Conservation (phyloP, 1,284 basidiomycete genomes). For the Mrakiaceae sp. region DNA sequence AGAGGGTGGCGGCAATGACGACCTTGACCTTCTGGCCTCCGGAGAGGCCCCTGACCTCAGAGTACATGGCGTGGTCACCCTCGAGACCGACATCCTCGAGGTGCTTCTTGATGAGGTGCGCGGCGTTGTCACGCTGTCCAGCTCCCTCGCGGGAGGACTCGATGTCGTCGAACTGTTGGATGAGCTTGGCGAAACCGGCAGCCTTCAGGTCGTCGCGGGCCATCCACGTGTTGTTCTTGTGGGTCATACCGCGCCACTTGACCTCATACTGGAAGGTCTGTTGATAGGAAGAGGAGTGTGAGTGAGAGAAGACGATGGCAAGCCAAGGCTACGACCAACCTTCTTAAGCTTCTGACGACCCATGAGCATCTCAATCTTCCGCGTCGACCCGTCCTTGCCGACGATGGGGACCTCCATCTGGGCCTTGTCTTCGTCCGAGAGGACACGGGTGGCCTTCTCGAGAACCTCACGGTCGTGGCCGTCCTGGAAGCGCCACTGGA, state of each 20-base stretch:
- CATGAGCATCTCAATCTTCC: conserved; percentile 86
- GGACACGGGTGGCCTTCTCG: conserved; percentile 80
- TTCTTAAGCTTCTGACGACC: conserved; percentile 98
- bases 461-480: conserved; percentile 93
- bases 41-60: conserved; percentile 81
- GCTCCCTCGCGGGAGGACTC: conserved; percentile 91
- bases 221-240: conserved; percentile 89
- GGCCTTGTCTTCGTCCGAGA: conserved; percentile 78
- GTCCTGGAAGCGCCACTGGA: conserved; percentile 99
- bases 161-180: conserved; percentile 93
- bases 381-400: conserved; percentile 80
- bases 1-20: conserved; percentile 85
- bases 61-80: conserved; percentile 94
- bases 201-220: conserved; percentile 76
- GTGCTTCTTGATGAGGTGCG: conserved; percentile 70
- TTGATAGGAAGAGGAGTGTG: not conserved
- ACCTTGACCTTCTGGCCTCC: conserved; percentile 98
- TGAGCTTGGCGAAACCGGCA: conserved; percentile 82
- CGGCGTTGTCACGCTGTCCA: conserved; percentile 70
- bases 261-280: conserved; percentile 81
- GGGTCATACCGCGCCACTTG: conserved; percentile 91
- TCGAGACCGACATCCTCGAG: conserved; percentile 91
- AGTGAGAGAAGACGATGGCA: conserved; percentile 19
- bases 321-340: conserved; percentile 15
- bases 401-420: conserved; percentile 80